Base-by-base conservation (phyloP, 2,329 filamentous ascomycete species). In the Neofusicoccum cordaticola region DNA sequence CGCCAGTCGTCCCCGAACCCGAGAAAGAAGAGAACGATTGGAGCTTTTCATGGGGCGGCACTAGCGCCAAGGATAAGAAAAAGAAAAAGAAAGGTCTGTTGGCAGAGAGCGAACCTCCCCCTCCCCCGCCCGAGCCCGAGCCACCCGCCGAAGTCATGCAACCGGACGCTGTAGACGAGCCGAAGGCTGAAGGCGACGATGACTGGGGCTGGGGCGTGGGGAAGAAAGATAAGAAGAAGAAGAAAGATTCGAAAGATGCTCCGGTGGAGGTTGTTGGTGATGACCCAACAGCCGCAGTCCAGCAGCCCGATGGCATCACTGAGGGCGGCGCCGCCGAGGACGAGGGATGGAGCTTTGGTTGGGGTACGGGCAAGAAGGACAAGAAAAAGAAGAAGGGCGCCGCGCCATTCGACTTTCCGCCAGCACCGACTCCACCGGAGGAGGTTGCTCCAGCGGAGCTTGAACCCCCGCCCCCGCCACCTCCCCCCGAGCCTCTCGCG, bases 11-110 rank as follows among this genome's bases (percentile, higher is more conserved):
- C 12, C 51, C 62, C 13, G 52, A 64, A n/a, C 22, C 35, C 4
- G 41, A 12, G 31, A 17, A 41, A 31, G 62, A 58, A 27, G 52
- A 60, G 1, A 71, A 73, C 42, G 57, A 67, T 9, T 71, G 67
- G 68, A 65, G 68, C 4, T 75, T 72, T 64, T 69, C 68, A 8
- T 74, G 73, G 68, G 73, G 71, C 1, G 66, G 62, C 47, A 45
- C 62, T 11, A 64, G 65, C 22, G 27, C 42, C 34, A 74, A 75
- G 63, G 71, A 75, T 34, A 75, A 75, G 67, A 75, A 75, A 68
- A 75, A 74, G 62, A 75, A 75, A 69, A 75, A 76, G 67, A 74
- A 75, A 66, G 71, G 67, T 19, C 62, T 75, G 15, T 71, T 73
- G 57, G 71, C 72, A n/a, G 71, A 71, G 19, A 41, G 4, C 19